Percentiles rank a stretch among this genome's conserved stretches.
Evolutionary conservation across 1,284 basidiomycete genomes (phyloP).

Genomic region (Vanrija sp.): DNA sequence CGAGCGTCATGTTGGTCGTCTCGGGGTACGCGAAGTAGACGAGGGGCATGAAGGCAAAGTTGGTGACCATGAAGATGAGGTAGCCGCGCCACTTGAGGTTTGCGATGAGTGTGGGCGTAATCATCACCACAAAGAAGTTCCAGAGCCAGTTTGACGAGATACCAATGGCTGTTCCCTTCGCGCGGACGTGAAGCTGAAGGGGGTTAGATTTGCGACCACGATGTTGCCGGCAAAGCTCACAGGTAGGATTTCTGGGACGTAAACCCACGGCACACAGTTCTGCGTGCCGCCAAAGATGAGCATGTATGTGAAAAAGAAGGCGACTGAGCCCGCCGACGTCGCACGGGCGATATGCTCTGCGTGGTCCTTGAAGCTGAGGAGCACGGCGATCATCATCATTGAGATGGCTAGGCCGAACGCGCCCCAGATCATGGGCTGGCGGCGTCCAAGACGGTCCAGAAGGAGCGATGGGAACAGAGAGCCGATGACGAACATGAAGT

Average conservation of each 20-base stretch:
- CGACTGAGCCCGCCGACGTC: background rate
- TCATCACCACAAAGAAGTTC: slow-evolving; percentile 1
- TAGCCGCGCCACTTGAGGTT: slow-evolving; percentile 4
- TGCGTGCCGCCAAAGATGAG: slow-evolving; percentile 4
- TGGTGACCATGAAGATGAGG: slow-evolving; percentile 9
- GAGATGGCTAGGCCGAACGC: slow-evolving; percentile 1
- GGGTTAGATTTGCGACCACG: too few relatives aligned
- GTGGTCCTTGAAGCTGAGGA: slow-evolving; percentile 9
- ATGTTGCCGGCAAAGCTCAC: too few relatives aligned
- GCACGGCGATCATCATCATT: slow-evolving; percentile 14
- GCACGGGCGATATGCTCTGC: background rate
- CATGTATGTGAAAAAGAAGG: slow-evolving; percentile 4
- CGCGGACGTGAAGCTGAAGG: slow-evolving; percentile 3
- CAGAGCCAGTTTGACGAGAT: slow-evolving; percentile 7
- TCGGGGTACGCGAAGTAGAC: slow-evolving; percentile 30
- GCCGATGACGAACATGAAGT: slow-evolving; percentile 11
- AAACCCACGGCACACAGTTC: slow-evolving; percentile 9
- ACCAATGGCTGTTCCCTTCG: slow-evolving; percentile 6
- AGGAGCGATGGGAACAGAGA: slow-evolving; percentile 7
- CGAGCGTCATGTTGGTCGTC: slow-evolving; percentile 21
- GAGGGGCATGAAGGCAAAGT: slow-evolving; percentile 14
- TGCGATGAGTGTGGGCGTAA: slow-evolving; percentile 3
- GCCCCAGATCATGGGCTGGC: slow-evolving; percentile 11
- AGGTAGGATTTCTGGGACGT: slow-evolving; percentile 7
- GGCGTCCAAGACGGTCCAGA: slow-evolving; percentile 13